These are phyloP conservation scores for Tricharina praecox DNA, from an alignment of 495 filamentous ascomycete species.

Conservation along the genomic window DNA sequence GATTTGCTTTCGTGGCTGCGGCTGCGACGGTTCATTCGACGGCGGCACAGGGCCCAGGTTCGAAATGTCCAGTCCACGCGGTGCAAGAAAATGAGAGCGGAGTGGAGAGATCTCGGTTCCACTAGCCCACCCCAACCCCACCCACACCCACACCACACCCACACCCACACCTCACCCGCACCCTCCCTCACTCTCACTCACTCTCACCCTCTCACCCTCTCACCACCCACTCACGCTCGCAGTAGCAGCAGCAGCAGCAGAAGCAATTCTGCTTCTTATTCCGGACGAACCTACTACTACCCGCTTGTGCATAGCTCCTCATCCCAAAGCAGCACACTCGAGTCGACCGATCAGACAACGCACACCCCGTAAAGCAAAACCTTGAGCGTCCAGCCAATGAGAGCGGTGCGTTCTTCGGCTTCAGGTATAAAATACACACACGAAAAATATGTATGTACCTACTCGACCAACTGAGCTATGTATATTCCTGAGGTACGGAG, in stretches of 20 bases:
- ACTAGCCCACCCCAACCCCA: too few relatives aligned
- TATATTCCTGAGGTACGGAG: too few relatives aligned
- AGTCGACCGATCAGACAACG: slow-evolving; percentile 6
- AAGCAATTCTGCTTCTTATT: background rate
- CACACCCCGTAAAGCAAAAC: background rate
- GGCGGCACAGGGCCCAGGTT: background rate
- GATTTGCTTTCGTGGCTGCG: background rate
- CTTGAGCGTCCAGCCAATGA: background rate
- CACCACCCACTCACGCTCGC: too few relatives aligned
- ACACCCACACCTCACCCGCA: too few relatives aligned
- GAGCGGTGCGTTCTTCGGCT: background rate
- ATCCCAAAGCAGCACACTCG: slow-evolving; percentile 7
- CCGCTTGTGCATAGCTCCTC: slow-evolving; percentile 1
- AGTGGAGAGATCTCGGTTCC: slow-evolving; percentile 1
- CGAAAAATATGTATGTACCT: too few relatives aligned
- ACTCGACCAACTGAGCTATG: too few relatives aligned
- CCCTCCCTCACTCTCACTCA: too few relatives aligned
- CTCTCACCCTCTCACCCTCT: too few relatives aligned
- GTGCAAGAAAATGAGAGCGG: background rate
- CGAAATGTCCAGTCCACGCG: slow-evolving; percentile 3
- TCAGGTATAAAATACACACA: background rate
- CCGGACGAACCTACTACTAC: slow-evolving; percentile 6
- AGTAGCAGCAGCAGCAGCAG: too few relatives aligned
- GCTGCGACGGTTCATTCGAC: background rate
- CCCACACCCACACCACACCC: too few relatives aligned